A percentile compares a stretch with the other conserved stretches of the same genome.
Evolutionary conservation across 257 asterid species (phyloP).

Genomic region (Lycium ferocissimum): DNA sequence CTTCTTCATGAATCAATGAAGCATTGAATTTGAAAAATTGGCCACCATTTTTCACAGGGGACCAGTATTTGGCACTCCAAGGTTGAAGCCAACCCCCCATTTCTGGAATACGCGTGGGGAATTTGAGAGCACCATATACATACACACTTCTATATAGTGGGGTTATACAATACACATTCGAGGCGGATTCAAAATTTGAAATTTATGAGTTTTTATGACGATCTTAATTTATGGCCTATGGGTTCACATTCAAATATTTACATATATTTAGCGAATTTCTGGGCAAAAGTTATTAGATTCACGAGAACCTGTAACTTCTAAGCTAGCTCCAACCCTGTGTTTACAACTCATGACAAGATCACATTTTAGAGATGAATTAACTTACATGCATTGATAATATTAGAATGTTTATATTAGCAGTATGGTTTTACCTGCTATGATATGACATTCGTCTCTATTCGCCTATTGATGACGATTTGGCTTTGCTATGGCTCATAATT

Average conservation of each 20-base stretch:
- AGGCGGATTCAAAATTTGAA: not conserved
- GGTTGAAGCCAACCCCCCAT: not conserved
- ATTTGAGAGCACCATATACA: not conserved
- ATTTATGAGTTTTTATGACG: not conserved
- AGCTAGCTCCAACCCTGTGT: no score
- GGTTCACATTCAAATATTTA: no score
- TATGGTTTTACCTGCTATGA: not conserved
- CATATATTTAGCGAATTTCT: no score
- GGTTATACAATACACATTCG: not conserved
- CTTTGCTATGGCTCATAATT: not conserved
- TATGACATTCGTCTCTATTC: no score
- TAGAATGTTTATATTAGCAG: no score
- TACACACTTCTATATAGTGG: not conserved
- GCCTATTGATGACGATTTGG: not conserved
- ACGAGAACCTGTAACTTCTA: no score
- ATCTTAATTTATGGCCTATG: not conserved
- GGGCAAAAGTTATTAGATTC: no score
- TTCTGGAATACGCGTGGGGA: not conserved
- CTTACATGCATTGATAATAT: not conserved
- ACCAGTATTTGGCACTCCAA: slow-evolving; percentile 15
- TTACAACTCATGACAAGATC: no score
- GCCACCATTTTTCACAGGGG: not conserved
- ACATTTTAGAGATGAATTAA: not conserved
- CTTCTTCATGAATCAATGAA: slow-evolving; percentile 25
- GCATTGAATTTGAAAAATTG: slow-evolving; percentile 12